Evolutionary conservation across 495 filamentous ascomycete species (phyloP).

Genomic region (Penicillium tannophilum): DNA sequence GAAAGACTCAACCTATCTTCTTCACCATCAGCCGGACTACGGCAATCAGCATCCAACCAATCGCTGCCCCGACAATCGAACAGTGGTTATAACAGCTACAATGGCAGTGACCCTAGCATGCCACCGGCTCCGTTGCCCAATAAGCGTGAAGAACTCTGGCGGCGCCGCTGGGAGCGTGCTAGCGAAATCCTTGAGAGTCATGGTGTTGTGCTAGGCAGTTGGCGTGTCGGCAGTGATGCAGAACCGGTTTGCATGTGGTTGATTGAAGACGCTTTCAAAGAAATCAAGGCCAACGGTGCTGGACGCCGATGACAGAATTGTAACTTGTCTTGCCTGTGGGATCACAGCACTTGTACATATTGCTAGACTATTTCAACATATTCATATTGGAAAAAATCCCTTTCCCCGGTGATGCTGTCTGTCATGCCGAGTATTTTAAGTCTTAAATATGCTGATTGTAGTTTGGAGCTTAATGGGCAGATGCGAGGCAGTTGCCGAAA

Average conservation of each 20-base stretch:
- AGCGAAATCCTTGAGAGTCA: conserved; percentile 65
- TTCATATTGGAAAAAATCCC: not conserved
- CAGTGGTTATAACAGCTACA: conserved; percentile 18
- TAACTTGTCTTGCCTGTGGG: not conserved
- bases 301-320: not conserved
- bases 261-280: conserved; percentile 46
- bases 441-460: too few species aligned
- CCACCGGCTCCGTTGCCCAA: conserved; percentile 47
- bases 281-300: conserved; percentile 19
- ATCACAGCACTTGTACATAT: not conserved
- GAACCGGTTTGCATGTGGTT: conserved; percentile 56
- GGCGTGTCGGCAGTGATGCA: conserved; percentile 84
- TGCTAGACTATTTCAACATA: not conserved
- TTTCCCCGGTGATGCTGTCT: not conserved
- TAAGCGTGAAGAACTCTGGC: conserved; percentile 86
- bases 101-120: conserved; percentile 21
- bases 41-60: conserved; percentile 33
- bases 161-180: conserved; percentile 73
- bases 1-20: conserved; percentile 33
- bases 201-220: conserved; percentile 77
- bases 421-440: not conserved
- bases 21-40: conserved; percentile 20
- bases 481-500: too few species aligned
- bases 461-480: too few species aligned
- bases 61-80: conserved; percentile 21